A percentile compares a stretch with the other conserved stretches of the same genome.
Evolutionary conservation across 2,329 filamentous ascomycete genomes (phyloP).

Genomic region (Aspergillus spinulosporus): DNA sequence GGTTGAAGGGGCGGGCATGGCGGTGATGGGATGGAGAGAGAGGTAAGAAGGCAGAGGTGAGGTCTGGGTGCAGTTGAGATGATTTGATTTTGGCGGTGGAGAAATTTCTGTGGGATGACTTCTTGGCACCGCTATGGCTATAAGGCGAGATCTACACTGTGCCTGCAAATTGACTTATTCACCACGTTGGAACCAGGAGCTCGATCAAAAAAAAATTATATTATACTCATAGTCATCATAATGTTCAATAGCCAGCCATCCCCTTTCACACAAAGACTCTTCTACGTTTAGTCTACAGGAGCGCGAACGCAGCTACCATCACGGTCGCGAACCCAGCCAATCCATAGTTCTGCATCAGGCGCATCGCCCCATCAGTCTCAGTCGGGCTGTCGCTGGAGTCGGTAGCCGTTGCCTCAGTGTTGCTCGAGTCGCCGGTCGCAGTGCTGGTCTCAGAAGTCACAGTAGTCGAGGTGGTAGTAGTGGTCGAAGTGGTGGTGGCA

Average conservation of each 20-base stretch:
- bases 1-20: slow-evolving; percentile 62
- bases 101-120: slow-evolving; percentile 46
- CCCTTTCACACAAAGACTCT: background rate
- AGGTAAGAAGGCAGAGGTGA: slow-evolving; percentile 2
- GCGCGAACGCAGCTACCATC: slow-evolving; percentile 31
- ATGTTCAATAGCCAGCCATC: background rate
- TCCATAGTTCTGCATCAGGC: slow-evolving; percentile 52
- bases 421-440: slow-evolving; percentile 12
- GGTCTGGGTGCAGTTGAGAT: slow-evolving; percentile 17
- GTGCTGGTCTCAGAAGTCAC: slow-evolving; percentile 36
- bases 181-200: no score
- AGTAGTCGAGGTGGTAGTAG: slow-evolving; percentile 29
- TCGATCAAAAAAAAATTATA: background rate
- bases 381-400: slow-evolving; percentile 1
- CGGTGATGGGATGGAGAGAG: slow-evolving; percentile 19
- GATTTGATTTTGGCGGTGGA: slow-evolving; percentile 36
- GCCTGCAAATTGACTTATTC: background rate
- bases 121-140: slow-evolving; percentile 34
- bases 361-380: slow-evolving; percentile 47
- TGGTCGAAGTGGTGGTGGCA: slow-evolving; percentile 28
- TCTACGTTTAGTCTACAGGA: background rate
- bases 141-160: slow-evolving; percentile 1
- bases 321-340: slow-evolving; percentile 54
- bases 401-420: slow-evolving; percentile 28
- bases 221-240: slow-evolving; percentile 7